Evolutionary conservation across 2,329 filamentous ascomycete species (phyloP).

Genomic region (Alternaria hordeiaustralica): DNA sequence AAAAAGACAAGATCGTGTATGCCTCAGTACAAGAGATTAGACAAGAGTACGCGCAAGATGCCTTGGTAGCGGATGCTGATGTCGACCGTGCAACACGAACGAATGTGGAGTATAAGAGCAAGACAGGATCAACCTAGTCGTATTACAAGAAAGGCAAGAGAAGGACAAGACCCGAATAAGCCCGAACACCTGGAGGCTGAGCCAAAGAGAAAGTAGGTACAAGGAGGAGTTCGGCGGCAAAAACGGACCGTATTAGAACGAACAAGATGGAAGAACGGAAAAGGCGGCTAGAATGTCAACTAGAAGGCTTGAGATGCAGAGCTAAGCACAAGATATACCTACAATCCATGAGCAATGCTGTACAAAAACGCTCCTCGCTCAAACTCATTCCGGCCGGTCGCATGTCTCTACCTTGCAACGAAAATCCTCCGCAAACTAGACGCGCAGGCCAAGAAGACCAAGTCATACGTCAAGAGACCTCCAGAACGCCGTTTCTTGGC

Average conservation of each 20-base stretch:
- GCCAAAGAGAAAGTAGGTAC: conserved; percentile 9
- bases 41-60: not conserved
- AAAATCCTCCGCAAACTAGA: conserved; percentile 6
- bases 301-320: not conserved
- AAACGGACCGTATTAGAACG: not conserved
- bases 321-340: conserved; percentile 23
- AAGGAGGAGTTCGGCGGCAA: not conserved
- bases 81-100: conserved; percentile 20
- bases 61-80: conserved; percentile 5
- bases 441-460: conserved; percentile 35
- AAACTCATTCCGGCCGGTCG: not conserved
- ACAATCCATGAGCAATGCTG: not conserved
- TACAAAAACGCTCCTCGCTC: not conserved
- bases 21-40: not conserved
- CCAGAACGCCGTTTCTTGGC: conserved; percentile 16
- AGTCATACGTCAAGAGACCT: conserved; percentile 32
- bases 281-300: not conserved
- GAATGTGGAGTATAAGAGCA: conserved; percentile 7
- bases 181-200: conserved; percentile 14
- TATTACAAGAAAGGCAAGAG: conserved; percentile 11
- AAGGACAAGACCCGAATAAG: conserved; percentile 6
- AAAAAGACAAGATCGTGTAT: conserved; percentile 1
- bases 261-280: conserved; percentile 4
- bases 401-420: not conserved
- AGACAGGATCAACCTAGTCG: conserved; percentile 21